phyloP scores from a whole-genome alignment of 306 rosid genomes.

The Rubus idaeus region DNA sequence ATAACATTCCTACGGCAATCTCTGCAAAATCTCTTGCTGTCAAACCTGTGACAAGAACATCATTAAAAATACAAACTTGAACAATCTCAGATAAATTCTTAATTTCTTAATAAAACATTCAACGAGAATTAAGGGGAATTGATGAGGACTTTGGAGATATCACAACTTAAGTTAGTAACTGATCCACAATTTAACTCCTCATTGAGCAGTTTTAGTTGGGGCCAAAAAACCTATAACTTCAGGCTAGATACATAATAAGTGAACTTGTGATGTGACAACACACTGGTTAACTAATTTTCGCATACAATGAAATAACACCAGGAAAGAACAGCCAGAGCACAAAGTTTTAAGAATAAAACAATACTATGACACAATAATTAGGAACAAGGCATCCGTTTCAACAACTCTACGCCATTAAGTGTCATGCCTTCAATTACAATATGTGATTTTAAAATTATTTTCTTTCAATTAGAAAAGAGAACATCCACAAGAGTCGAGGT shows the following conservation, averaged over 20 bases:
- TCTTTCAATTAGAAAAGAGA: not conserved
- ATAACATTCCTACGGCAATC: constrained; percentile 98
- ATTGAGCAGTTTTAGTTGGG: constrained; percentile 14
- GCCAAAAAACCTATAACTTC: constrained; percentile 23
- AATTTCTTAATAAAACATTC: not conserved
- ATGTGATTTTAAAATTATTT: not conserved
- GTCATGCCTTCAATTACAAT: not conserved
- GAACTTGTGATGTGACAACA: constrained; percentile 5
- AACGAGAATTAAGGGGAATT: not conserved
- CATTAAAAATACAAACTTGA: constrained; percentile 26
- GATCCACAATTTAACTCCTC: not conserved
- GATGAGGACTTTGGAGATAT: constrained; percentile 11
- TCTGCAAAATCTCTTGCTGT: constrained; percentile 99
- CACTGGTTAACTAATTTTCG: constrained; percentile 12
- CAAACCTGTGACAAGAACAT: constrained; percentile 71
- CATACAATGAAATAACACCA: constrained; percentile 15
- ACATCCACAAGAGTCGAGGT: not conserved
- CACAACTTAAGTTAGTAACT: constrained; percentile 12
- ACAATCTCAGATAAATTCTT: constrained; percentile 15
- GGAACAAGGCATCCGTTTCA: not conserved
- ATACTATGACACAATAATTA: not conserved
- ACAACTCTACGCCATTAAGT: not conserved
- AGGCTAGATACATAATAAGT: constrained; percentile 9
- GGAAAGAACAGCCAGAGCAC: constrained; percentile 23
- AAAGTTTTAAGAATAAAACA: constrained; percentile 8